A percentile compares a stretch with the other conserved stretches of the same genome.
Evolutionary conservation across 2,329 filamentous ascomycete genomes (phyloP).

Genomic region (Cryphonectria radicalis): DNA sequence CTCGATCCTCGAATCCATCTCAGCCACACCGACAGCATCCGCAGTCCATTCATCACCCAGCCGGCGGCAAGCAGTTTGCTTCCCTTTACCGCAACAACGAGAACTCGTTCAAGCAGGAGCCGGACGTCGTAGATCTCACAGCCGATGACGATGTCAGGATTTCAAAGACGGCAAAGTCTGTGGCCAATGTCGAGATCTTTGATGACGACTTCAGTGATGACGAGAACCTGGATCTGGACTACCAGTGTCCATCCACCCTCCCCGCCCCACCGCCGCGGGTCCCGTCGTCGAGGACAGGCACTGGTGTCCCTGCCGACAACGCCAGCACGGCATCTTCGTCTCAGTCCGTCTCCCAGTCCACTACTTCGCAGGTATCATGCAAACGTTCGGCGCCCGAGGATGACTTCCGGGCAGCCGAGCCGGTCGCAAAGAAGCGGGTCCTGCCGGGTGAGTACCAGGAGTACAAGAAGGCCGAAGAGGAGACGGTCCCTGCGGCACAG

Average conservation of each 20-base stretch:
- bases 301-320: conserved; percentile 33
- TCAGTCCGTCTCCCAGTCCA: conserved; percentile 21
- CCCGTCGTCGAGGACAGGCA: conserved; percentile 32
- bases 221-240: conserved; percentile 72
- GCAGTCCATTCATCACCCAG: conserved; percentile 27
- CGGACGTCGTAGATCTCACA: conserved; percentile 44
- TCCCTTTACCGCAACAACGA: conserved; percentile 48
- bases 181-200: conserved; percentile 62
- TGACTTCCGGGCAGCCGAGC: conserved; percentile 37
- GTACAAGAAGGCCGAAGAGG: conserved; percentile 38
- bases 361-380: conserved; percentile 33
- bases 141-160: conserved; percentile 35
- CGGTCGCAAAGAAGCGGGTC: conserved; percentile 62
- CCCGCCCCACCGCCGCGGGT: conserved; percentile 39
- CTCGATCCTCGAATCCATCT: conserved; percentile 42
- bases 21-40: conserved; percentile 31
- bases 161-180: conserved; percentile 34
- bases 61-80: conserved; percentile 39
- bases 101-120: conserved; percentile 53
- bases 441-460: conserved; percentile 58
- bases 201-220: conserved; percentile 91
- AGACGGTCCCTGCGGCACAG: conserved; percentile 38
- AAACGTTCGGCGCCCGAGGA: conserved; percentile 50
- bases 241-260: conserved; percentile 62
- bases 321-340: conserved; percentile 69